Base-by-base conservation (phyloP, 1,284 basidiomycete genomes). In the Boletus semigastroideus region DNA sequence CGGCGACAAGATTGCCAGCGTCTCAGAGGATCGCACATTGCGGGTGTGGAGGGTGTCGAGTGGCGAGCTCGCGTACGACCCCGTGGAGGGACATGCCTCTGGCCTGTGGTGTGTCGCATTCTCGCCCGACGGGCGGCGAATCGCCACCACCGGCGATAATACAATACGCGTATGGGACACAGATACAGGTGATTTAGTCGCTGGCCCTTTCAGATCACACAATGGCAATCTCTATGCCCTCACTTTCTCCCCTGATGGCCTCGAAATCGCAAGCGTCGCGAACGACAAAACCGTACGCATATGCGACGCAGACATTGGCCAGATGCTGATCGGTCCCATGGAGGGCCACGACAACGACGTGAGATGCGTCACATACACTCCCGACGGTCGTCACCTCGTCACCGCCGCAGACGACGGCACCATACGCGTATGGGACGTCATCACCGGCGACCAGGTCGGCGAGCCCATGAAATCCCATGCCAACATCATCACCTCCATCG, bases 121-220 rank as follows among this genome's bases (percentile, higher is more conserved):
- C 56, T 70, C 66, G 22, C 69, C 68, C 40, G 48, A 71, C 49
- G 64, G 69, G 40, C 61, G 54, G 17, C 59, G 59, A 30, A 59
- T 71, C 43, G 66, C 67, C 17, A 70, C 68, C 17, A 66, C 66
- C 2, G 68, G 67, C 1, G 69, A 71, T 46, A 62, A 61, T 41
- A 68, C 68, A 3, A 64, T 71, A 48, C 61, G 66, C 52, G 46
- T 68, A 51, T 68, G 68, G 66, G 67, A 69, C 51, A 42, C 62
- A 27, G 60, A 65, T 48, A 63, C 65, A 17, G 67, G 63, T 7
- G 48, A 55, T 19, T 44, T 59, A 39, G 54, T 69, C 49, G 56
- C 54, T 46, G 65, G 63, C 33, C 64, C 64, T 1, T 64, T 67
- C 54, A 54, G 61, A 44, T 67, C 64, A 40, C 68, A 70, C 65